phyloP scores from a whole-genome alignment of 2,329 filamentous ascomycete species.

The Corinectria fuckeliana region DNA sequence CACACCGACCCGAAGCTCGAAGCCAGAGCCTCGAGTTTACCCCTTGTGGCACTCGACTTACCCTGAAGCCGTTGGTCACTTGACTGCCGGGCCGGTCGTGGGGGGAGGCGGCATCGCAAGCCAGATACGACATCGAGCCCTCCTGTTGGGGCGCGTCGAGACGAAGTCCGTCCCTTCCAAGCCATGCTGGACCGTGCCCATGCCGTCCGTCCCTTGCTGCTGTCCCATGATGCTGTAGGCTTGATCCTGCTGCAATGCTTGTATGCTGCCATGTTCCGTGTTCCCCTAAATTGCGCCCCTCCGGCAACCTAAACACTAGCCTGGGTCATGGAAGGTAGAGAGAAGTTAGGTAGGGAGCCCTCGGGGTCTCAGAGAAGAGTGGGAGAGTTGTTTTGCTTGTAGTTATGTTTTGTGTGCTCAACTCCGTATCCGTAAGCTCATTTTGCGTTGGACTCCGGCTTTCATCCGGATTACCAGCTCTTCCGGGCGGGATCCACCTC shows the following conservation, averaged over 20 bases:
- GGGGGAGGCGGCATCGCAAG: neutral
- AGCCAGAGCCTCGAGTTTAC: neutral
- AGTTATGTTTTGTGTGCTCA: neutral
- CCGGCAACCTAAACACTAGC: too few species aligned
- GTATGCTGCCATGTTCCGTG: neutral
- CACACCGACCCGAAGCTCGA: neutral
- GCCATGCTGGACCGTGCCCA: neutral
- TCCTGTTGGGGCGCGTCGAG: conserved; percentile 6
- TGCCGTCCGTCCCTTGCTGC: neutral
- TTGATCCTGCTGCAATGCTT: neutral
- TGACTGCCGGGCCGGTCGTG: conserved; percentile 15
- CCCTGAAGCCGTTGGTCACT: neutral
- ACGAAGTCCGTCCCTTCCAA: neutral
- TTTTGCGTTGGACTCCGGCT: neutral
- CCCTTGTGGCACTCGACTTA: neutral
- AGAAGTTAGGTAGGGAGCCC: neutral
- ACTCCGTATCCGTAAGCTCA: neutral
- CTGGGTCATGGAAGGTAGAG: neutral
- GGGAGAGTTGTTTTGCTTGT: conserved; percentile 8
- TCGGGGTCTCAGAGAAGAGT: neutral
- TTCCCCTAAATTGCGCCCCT: conserved; percentile 13
- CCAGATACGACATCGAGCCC: neutral
- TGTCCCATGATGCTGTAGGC: conserved; percentile 2
- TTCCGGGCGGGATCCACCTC: conserved; percentile 21
- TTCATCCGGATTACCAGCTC: conserved; percentile 22